These are phyloP conservation scores for Fraxinus quadrangulata DNA, from an alignment of 257 asterid genomes.

Conservation along the genomic window DNA sequence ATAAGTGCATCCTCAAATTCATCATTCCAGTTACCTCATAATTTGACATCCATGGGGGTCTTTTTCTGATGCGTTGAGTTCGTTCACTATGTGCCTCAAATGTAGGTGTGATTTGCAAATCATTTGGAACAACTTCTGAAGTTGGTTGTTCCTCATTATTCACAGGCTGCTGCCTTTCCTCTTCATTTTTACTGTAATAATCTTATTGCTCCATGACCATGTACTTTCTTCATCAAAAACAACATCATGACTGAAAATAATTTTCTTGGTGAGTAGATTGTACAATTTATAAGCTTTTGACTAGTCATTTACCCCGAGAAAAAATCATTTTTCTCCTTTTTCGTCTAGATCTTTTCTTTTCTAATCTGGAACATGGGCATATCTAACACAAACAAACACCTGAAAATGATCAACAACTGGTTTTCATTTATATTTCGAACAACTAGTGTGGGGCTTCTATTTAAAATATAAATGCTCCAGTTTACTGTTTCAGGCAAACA, in stretches of 20 bases:
- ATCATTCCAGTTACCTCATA: background rate
- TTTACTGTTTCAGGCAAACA: background rate
- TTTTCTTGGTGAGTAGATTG: background rate
- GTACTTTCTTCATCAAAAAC: background rate
- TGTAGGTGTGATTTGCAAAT: too few species aligned
- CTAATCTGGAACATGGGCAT: background rate
- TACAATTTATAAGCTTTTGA: background rate
- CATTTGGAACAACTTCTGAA: background rate
- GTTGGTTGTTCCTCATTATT: too few species aligned
- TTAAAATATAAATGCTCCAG: background rate
- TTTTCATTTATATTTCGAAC: too few species aligned
- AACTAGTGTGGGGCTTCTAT: background rate
- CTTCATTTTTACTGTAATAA: background rate
- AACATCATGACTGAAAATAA: background rate
- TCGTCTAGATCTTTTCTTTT: background rate
- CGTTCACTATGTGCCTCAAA: background rate
- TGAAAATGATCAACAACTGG: background rate
- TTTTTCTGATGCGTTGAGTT: background rate
- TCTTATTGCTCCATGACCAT: background rate
- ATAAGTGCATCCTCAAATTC: background rate
- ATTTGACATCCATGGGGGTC: background rate
- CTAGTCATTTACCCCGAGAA: too few species aligned
- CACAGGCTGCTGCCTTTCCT: too few species aligned
- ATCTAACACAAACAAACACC: background rate
- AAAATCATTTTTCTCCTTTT: too few species aligned